Base-by-base conservation (phyloP, 345 rosid species). In the Brassica rapa region DNA sequence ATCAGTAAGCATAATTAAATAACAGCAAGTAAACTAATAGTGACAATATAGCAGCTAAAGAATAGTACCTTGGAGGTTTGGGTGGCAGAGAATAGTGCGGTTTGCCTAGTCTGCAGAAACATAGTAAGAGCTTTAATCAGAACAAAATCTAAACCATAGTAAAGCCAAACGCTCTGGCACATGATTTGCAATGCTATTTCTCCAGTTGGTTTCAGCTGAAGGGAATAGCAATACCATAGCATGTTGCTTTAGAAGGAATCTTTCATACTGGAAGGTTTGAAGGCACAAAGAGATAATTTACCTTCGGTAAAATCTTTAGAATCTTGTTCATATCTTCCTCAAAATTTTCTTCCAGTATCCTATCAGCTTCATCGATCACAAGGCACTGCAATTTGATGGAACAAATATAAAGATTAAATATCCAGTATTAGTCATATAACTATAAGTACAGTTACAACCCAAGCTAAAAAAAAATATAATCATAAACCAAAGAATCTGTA, bases 241-340 rank as follows among this genome's bases (percentile, higher is more conserved):
- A 27, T 27, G 30, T 27, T 27, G 30, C 30, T 27, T 27, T 27
- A 27, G 0, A 27, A 27, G 30, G 30, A 27, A 27, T 27, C 30
- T 27, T 27, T 27, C 30, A 27, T 27, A 27, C 30, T 27, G 30
- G 30, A 27, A 27, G 30, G 30, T 27, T 27, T 27, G 30, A 27
- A 27, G 30, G 30, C 30, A 4, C 30, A 27, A 27, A 27, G 30
- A 74, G 37, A 41, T 49, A 60, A 32, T 29, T 75, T 87, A 90
- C 98, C 98, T 93, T 96, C 4, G 98, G 98, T 30, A 96, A 77
- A 80, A 89, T 75, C 85, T 87, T 93, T 43, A 93, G 82, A 80
- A 96, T 96, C 85, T 93, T 97, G 81, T 86, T 90, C 99, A 96
- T 93, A 83, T 93, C 98, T 69, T 93, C 99, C 88, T 96, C 99